Evolutionary conservation across 768 basidiomycete species (phyloP).

Genomic region (Vararia minispora): DNA sequence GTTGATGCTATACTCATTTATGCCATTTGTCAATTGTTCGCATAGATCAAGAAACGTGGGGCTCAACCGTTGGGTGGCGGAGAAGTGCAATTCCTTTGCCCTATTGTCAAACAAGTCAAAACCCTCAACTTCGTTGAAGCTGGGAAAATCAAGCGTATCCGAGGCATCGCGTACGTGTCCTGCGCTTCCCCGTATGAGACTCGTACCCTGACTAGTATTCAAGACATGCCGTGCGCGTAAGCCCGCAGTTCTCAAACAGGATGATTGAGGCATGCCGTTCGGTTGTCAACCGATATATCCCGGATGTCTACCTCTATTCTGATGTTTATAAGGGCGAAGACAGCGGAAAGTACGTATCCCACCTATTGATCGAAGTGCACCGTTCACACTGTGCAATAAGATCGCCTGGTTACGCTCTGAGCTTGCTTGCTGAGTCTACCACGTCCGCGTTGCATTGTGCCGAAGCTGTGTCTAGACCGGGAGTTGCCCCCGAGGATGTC

Average conservation of each 20-base stretch:
- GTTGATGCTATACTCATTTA: constrained; percentile 11
- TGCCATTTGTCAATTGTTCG: background rate
- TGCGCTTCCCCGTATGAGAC: background rate
- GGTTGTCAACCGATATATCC: constrained; percentile 90
- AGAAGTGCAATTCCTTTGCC: constrained; percentile 88
- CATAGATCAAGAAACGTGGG: constrained; percentile 92
- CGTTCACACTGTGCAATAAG: constrained; percentile 26
- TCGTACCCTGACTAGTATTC: constrained; percentile 1
- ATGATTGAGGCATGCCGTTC: constrained; percentile 95
- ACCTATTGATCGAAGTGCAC: background rate
- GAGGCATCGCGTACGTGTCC: constrained; percentile 80
- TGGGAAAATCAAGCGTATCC: constrained; percentile 88
- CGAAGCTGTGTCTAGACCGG: constrained; percentile 75
- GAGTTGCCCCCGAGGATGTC: constrained; percentile 86
- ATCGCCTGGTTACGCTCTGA: constrained; percentile 93
- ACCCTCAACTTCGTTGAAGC: constrained; percentile 87
- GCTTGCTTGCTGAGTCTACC: constrained; percentile 83
- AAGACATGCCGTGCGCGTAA: constrained; percentile 93
- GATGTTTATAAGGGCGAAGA: constrained; percentile 98
- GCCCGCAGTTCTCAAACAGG: constrained; percentile 93
- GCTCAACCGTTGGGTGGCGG: constrained; percentile 87
- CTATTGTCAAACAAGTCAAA: constrained; percentile 82
- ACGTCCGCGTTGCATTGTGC: constrained; percentile 82
- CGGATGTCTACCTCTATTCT: constrained; percentile 96
- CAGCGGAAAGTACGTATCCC: constrained; percentile 74